Conservation (phyloP, 1,284 basidiomycete genomes). For the Inonotus hispidus region DNA sequence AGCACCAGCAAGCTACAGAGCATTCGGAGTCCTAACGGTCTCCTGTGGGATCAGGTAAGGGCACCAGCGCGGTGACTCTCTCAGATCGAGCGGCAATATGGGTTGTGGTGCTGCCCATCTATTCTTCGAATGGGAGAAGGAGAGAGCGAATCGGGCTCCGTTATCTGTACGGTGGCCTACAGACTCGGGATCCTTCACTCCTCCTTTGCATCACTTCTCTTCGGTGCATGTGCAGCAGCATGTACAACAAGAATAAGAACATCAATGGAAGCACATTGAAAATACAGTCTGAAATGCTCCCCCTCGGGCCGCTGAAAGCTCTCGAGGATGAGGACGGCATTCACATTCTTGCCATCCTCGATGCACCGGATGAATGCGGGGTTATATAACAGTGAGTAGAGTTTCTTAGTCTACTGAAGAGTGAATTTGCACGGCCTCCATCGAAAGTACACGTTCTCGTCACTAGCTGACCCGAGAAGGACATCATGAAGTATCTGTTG, state of each 20-base stretch:
- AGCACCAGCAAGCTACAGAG: too few species aligned
- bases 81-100: background rate
- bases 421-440: background rate
- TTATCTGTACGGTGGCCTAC: background rate
- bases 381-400: background rate
- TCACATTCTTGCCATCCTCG: background rate
- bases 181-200: slow-evolving; percentile 10
- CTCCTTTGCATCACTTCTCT: background rate
- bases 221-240: too few species aligned
- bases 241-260: background rate
- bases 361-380: slow-evolving; percentile 1
- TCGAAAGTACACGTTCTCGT: background rate
- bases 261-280: background rate
- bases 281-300: background rate
- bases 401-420: background rate
- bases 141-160: background rate
- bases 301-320: background rate
- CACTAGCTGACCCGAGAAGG: background rate
- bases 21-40: slow-evolving; percentile 1
- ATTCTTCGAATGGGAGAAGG: background rate
- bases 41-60: slow-evolving; percentile 22
- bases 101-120: background rate
- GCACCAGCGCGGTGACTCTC: slow-evolving; percentile 18
- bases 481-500: background rate
- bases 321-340: background rate